Percentiles rank a stretch among this genome's conserved stretches.
phyloP scores from a whole-genome alignment of 164 flowering plant genomes.

The Platanus orientalis region DNA sequence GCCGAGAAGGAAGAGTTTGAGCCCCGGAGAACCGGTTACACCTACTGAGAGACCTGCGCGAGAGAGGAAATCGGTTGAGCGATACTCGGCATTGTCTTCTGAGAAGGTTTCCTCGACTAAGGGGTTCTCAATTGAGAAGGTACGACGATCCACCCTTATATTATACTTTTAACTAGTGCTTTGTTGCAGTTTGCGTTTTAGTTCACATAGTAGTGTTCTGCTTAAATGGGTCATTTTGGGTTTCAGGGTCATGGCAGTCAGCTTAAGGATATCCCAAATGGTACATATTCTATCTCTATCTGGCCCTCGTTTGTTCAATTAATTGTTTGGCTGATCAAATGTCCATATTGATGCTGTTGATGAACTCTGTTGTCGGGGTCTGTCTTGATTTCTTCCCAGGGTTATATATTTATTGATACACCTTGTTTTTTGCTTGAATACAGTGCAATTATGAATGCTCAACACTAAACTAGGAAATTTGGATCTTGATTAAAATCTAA shows the following conservation, averaged over 20 bases:
- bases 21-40: constrained; percentile 8
- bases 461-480: no score
- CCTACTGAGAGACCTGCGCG: constrained; percentile 21
- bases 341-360: no score
- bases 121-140: constrained; percentile 61
- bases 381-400: background rate
- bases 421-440: background rate
- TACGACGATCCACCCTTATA: constrained; percentile 10
- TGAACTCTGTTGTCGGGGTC: no score
- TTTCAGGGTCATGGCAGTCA: constrained; percentile 68
- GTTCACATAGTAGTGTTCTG: background rate
- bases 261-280: constrained; percentile 82
- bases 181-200: background rate
- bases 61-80: constrained; percentile 69
- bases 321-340: no score
- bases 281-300: constrained; percentile 22
- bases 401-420: no score
- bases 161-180: background rate
- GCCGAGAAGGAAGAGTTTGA: constrained; percentile 1
- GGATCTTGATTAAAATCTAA: no score
- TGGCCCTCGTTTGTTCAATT: background rate
- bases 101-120: constrained; percentile 32
- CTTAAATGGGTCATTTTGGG: background rate
- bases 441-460: background rate
- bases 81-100: constrained; percentile 41